A percentile compares a stretch with the other conserved stretches of the same genome.
Evolutionary conservation across 2,329 filamentous ascomycete genomes (phyloP).

Genomic region (Penicillium sp.): DNA sequence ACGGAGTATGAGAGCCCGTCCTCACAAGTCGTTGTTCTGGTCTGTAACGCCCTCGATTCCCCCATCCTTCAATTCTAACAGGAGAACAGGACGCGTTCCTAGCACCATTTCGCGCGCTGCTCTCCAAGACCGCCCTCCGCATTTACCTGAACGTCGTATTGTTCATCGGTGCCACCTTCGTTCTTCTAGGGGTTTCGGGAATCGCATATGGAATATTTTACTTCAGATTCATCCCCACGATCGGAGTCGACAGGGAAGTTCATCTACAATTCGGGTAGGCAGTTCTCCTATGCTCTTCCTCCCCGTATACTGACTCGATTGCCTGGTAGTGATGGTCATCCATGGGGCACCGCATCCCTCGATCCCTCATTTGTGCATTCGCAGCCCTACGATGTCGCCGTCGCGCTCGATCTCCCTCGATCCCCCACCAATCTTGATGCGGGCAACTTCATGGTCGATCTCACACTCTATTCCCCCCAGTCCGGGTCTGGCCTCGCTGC

Average conservation of each 20-base stretch:
- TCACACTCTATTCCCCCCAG: slow-evolving; percentile 66
- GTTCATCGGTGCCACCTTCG: slow-evolving; percentile 55
- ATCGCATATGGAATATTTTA: slow-evolving; percentile 71
- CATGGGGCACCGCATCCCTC: slow-evolving; percentile 58
- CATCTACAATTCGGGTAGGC: slow-evolving; percentile 68
- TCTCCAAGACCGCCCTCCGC: slow-evolving; percentile 65
- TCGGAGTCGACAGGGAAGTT: slow-evolving; percentile 64
- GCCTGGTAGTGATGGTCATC: slow-evolving; percentile 47
- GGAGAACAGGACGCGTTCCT: slow-evolving; percentile 56
- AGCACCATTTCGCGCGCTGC: slow-evolving; percentile 57
- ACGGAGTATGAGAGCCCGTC: slow-evolving; percentile 23
- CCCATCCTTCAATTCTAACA: slow-evolving; percentile 20
- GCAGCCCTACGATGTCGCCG: slow-evolving; percentile 83
- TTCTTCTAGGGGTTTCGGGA: slow-evolving; percentile 62
- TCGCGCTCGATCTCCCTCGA: slow-evolving; percentile 76
- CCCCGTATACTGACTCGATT: slow-evolving; percentile 1
- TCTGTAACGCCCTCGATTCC: slow-evolving; percentile 8
- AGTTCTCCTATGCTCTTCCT: neutral
- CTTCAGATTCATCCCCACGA: slow-evolving; percentile 68
- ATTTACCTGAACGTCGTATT: slow-evolving; percentile 67
- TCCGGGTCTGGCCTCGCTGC: slow-evolving; percentile 36
- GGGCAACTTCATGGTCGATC: slow-evolving; percentile 94
- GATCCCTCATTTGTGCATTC: slow-evolving; percentile 63
- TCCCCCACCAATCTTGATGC: slow-evolving; percentile 74
- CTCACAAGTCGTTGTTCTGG: slow-evolving; percentile 16